Percentiles rank a stretch among this genome's conserved stretches.
Evolutionary conservation across 495 filamentous ascomycete genomes (phyloP).

Genomic region (Penicillium arizonense): DNA sequence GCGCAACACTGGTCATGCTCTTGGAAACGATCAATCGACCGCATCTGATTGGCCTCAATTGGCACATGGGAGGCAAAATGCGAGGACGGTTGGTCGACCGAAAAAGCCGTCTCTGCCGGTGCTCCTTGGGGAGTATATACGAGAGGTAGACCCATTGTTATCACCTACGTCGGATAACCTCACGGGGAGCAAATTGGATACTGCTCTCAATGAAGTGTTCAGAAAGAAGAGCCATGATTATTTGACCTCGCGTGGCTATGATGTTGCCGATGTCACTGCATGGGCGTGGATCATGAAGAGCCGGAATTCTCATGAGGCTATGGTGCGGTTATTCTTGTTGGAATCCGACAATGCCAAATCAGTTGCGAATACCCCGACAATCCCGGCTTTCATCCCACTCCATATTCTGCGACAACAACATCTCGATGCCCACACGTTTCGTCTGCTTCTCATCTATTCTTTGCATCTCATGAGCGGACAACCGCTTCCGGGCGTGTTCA

Average conservation of each 20-base stretch:
- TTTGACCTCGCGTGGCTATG: constrained; percentile 40
- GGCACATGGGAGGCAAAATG: neutral
- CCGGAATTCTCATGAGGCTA: constrained; percentile 36
- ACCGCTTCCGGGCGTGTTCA: constrained; percentile 15
- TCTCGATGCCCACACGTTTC: constrained; percentile 41
- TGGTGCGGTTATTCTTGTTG: constrained; percentile 37
- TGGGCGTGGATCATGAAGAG: constrained; percentile 61
- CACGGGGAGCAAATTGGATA: constrained; percentile 13
- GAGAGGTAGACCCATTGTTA: constrained; percentile 34
- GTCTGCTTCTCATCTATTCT: constrained; percentile 41
- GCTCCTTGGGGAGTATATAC: constrained; percentile 40
- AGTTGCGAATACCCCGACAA: neutral
- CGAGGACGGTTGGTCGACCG: constrained; percentile 11
- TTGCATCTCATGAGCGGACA: constrained; percentile 38
- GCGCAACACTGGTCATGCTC: constrained; percentile 23
- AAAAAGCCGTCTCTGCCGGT: constrained; percentile 29
- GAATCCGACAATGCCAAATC: constrained; percentile 22
- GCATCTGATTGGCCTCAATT: neutral
- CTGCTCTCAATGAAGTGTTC: constrained; percentile 37
- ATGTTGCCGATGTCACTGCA: constrained; percentile 47
- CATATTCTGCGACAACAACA: constrained; percentile 46
- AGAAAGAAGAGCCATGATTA: constrained; percentile 23
- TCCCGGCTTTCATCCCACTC: constrained; percentile 51
- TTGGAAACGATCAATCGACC: constrained; percentile 6
- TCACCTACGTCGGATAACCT: constrained; percentile 4